Evolutionary conservation across 2,329 filamentous ascomycete species (phyloP).

Genomic region (Verticillium alfalfae): DNA sequence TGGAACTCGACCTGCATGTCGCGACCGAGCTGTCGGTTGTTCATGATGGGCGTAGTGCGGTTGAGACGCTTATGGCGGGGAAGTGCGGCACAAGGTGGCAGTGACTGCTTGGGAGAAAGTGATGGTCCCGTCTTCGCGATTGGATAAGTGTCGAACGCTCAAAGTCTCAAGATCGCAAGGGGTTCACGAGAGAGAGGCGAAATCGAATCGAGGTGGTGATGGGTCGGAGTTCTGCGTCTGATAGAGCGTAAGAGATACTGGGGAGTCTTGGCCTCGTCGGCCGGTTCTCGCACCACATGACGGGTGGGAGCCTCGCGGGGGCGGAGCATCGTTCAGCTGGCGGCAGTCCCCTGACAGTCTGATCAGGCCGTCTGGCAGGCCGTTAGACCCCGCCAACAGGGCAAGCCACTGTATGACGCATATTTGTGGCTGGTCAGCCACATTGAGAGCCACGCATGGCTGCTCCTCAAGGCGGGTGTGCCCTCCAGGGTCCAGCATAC

Average conservation of each 20-base stretch:
- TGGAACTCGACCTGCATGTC: constrained; percentile 61
- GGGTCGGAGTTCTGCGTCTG: background rate
- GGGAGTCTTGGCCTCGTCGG: background rate
- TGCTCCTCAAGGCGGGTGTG: background rate
- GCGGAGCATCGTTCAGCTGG: background rate
- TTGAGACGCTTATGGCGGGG: background rate
- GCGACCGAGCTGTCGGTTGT: constrained; percentile 52
- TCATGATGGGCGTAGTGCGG: constrained; percentile 34
- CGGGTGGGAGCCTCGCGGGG: background rate
- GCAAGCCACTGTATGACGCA: no score
- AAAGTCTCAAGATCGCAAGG: background rate
- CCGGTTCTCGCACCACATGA: background rate
- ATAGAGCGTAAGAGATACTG: background rate
- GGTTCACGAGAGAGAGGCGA: background rate
- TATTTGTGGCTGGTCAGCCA: background rate
- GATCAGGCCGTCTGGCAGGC: background rate
- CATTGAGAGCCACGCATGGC: background rate
- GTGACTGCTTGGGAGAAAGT: background rate
- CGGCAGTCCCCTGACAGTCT: background rate
- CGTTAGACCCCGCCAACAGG: background rate
- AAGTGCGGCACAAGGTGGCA: background rate
- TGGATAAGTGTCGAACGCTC: background rate
- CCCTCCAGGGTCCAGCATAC: no score
- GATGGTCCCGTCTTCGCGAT: background rate
- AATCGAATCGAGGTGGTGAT: background rate